Evolutionary conservation across 1,139 yeast genomes (phyloP).

Genomic region (Cylindricascospora bacillispora): DNA sequence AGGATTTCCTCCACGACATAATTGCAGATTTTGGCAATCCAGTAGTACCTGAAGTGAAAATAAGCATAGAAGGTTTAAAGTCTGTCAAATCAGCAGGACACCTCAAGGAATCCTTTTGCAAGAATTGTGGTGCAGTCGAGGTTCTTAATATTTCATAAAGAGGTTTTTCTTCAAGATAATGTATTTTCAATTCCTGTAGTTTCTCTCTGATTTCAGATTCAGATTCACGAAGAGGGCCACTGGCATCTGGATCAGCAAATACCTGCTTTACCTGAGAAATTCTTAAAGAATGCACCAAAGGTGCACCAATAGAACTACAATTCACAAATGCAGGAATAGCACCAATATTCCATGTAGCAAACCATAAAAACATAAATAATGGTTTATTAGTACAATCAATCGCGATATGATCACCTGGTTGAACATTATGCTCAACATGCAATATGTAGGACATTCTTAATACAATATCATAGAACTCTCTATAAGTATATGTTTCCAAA

Average conservation of each 20-base stretch:
- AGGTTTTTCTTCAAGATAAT: slow-evolving; percentile 44
- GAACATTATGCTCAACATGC: slow-evolving; percentile 49
- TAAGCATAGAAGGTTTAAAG: slow-evolving; percentile 54
- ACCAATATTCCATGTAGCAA: slow-evolving; percentile 84
- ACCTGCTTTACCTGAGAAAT: slow-evolving; percentile 54
- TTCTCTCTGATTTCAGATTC: slow-evolving; percentile 34
- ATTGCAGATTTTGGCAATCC: slow-evolving; percentile 93
- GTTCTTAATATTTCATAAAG: slow-evolving; percentile 34
- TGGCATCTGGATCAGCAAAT: slow-evolving; percentile 65
- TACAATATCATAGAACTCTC: slow-evolving; percentile 52
- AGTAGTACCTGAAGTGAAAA: slow-evolving; percentile 91
- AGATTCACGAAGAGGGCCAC: slow-evolving; percentile 41
- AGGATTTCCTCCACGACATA: slow-evolving; percentile 79
- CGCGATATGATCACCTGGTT: slow-evolving; percentile 60
- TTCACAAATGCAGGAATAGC: slow-evolving; percentile 82
- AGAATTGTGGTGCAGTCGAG: slow-evolving; percentile 36
- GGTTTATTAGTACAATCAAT: slow-evolving; percentile 77
- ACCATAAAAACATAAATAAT: slow-evolving; percentile 65
- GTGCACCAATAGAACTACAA: slow-evolving; percentile 61
- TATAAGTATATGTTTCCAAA: slow-evolving; percentile 54
- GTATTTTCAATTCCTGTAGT: slow-evolving; percentile 31
- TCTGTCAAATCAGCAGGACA: slow-evolving; percentile 40
- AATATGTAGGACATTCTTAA: slow-evolving; percentile 56
- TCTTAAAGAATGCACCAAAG: slow-evolving; percentile 70
- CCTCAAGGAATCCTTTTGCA: slow-evolving; percentile 46